A percentile compares a stretch with the other conserved stretches of the same genome.
These are phyloP conservation scores for Nitzschia putrida DNA, from an alignment of 108 stramenopile species.

Conservation along the genomic window DNA sequence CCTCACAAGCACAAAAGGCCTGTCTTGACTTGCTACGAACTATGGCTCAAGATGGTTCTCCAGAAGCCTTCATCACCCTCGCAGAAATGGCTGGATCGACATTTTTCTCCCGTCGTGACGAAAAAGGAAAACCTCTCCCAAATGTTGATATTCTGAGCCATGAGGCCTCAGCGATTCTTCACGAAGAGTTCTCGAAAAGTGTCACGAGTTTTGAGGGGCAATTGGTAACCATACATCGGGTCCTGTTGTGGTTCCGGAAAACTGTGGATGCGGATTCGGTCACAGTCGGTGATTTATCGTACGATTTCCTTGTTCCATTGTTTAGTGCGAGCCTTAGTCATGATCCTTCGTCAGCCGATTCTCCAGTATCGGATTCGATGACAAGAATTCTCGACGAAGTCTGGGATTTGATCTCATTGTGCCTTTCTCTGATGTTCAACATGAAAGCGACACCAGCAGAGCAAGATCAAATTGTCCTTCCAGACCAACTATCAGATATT, in stretches of 20 bases:
- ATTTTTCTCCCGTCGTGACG: slow-evolving; percentile 25
- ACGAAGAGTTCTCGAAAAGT: slow-evolving; percentile 46
- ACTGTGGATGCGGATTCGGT: not conserved
- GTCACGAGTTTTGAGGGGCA: slow-evolving; percentile 43
- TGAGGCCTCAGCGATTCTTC: slow-evolving; percentile 59
- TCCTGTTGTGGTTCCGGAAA: slow-evolving; percentile 32
- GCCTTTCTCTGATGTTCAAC: too few relatives aligned
- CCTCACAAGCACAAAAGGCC: slow-evolving; percentile 76
- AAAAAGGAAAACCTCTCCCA: slow-evolving; percentile 30
- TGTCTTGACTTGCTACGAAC: slow-evolving; percentile 62
- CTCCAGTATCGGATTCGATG: too few relatives aligned
- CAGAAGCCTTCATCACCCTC: slow-evolving; percentile 54
- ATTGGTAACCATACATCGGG: slow-evolving; percentile 49
- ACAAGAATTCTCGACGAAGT: slow-evolving; percentile 21
- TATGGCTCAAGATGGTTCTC: slow-evolving; percentile 69
- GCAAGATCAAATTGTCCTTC: not conserved
- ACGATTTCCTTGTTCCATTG: slow-evolving; percentile 53
- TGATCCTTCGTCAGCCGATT: too few relatives aligned
- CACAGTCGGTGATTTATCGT: slow-evolving; percentile 8
- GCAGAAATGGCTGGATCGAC: slow-evolving; percentile 30
- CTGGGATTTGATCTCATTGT: slow-evolving; percentile 26
- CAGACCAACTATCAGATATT: slow-evolving; percentile 24
- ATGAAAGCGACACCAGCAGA: too few relatives aligned
- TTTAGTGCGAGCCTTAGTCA: slow-evolving; percentile 50
- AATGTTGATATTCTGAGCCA: slow-evolving; percentile 51